Base-by-base conservation (phyloP, 2,329 filamentous ascomycete genomes). In the Cercospora citrullina region DNA sequence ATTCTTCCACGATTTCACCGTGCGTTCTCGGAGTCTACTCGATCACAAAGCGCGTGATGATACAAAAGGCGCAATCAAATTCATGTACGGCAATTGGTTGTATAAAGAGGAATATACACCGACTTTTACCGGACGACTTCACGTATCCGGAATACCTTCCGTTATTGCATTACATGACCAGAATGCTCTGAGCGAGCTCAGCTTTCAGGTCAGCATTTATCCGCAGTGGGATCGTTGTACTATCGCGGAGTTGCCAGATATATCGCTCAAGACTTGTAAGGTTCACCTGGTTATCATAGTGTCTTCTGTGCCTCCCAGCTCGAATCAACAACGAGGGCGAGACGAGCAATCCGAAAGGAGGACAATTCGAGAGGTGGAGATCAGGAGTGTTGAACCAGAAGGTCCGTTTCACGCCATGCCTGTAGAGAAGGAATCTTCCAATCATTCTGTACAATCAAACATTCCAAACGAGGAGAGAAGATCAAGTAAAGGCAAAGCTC, bases 361-460 rank as follows among this genome's bases (percentile, higher is more conserved):
- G 36, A 48, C n/a, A 4, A 62, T 14, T 18, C 39, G 48, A 28
- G 28, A 51, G 21, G 23, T 62, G 39, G 21, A 51, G 8, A 45
- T 51, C 23, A 48, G 18, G 39, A 18, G 3, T 31, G 26, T 62
- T 18, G 21, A 62, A 3, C 60, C 60, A 16, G 36, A 26, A 30
- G 60, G 60, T 14, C 60, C 60, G 6, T 62, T 62, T 7, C 36
- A 45, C 30, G 39, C 33, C 9, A 60, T 60, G 58, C 31, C 58
- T 39, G 14, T 39, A 12, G 31, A 28, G 5, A 53, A 53, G 7
- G 48, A 7, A 1, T 26, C 23, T 53, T n/a, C 26, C 5, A 53
- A 53, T 28, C 23, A 1, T 53, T 2, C 48, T n/a, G 5, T 53
- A 18, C 5, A 16, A 14, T 42, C 31, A 9, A 42, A 6, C 7